Evolutionary conservation across 108 stramenopile genomes (phyloP).

Genomic region (Cyclotella kingstonii): DNA sequence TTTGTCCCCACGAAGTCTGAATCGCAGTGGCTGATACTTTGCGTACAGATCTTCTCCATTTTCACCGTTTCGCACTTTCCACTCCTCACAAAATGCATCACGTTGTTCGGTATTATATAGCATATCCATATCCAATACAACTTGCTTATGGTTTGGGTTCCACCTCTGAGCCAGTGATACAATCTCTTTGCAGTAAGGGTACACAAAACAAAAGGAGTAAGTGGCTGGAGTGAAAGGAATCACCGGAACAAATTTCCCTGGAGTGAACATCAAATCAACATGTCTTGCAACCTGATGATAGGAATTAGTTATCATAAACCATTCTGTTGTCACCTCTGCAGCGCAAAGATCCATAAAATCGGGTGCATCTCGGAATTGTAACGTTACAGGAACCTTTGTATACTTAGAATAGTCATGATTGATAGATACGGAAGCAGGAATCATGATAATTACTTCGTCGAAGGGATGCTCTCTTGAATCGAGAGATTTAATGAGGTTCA

Average conservation of each 20-base stretch:
- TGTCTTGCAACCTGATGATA: slow-evolving; percentile 16
- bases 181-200: slow-evolving; percentile 31
- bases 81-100: slow-evolving; percentile 27
- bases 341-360: slow-evolving; percentile 35
- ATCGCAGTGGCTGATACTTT: slow-evolving; percentile 22
- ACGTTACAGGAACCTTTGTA: slow-evolving; percentile 19
- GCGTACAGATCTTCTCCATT: slow-evolving; percentile 37
- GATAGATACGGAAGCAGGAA: slow-evolving; percentile 15
- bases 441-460: slow-evolving; percentile 26
- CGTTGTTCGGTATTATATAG: slow-evolving; percentile 34
- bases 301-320: slow-evolving; percentile 35
- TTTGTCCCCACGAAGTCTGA: slow-evolving; percentile 24
- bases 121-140: slow-evolving; percentile 41
- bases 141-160: slow-evolving; percentile 30
- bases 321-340: slow-evolving; percentile 25
- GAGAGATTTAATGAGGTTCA: slow-evolving; percentile 21
- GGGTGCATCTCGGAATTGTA: slow-evolving; percentile 20
- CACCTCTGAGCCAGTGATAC: slow-evolving; percentile 24
- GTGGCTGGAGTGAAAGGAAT: slow-evolving; percentile 27
- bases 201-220: slow-evolving; percentile 29
- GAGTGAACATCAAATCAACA: slow-evolving; percentile 39
- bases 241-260: slow-evolving; percentile 23
- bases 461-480: slow-evolving; percentile 31
- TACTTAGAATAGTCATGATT: slow-evolving; percentile 27
- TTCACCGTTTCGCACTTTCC: slow-evolving; percentile 30